Evolutionary conservation across 768 basidiomycete species (phyloP), one percentile per base, ranked within the genome.

Genomic region (Podaxis sp.): DNA sequence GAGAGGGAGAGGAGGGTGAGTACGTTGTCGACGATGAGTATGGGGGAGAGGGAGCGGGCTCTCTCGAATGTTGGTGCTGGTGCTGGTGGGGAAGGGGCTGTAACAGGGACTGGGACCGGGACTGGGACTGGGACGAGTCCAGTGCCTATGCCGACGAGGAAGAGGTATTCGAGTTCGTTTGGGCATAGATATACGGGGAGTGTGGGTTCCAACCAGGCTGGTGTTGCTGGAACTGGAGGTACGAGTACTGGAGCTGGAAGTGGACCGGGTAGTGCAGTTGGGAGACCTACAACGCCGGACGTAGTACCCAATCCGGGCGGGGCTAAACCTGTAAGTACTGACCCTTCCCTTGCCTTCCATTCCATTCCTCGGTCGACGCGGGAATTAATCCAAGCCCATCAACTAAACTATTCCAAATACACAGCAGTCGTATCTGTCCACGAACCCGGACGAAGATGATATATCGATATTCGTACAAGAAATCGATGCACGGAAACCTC

Each of bases 121-220:
- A 42, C 51, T 48, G 18, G 66, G 69, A 42, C 51, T 21, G 63
- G 59, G 57, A 67, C 64, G 61, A 69, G 55, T 40, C 67, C 46
- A 1, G 61, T 50, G 16, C 58, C 56, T 35, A 62, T 70, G 57
- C 61, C 67, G 21, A 57, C 67, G 28, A 75, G 85, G 40, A 89
- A 88, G 70, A 77, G 89, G 5, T 93, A 91, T 73, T 89, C 87
- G 48, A 90, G 88, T 64, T 89, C 85, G 62, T 93, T 93, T 68
- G 85, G 87, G 9, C 85, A 91, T 70, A 80, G 90, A 47, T 89
- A 89, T 69, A 74, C 71, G 23, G 73, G 78, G 5, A 67, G 67
- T 32, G 71, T 71, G 3, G 66, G 40, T 23, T 44, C 42, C 10
- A 27, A 48, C 3, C 47, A 4, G 18, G 47, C 25, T 23, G 47